phyloP scores from a whole-genome alignment of 2,329 filamentous ascomycete species.

The Aspergillus floridensis region DNA sequence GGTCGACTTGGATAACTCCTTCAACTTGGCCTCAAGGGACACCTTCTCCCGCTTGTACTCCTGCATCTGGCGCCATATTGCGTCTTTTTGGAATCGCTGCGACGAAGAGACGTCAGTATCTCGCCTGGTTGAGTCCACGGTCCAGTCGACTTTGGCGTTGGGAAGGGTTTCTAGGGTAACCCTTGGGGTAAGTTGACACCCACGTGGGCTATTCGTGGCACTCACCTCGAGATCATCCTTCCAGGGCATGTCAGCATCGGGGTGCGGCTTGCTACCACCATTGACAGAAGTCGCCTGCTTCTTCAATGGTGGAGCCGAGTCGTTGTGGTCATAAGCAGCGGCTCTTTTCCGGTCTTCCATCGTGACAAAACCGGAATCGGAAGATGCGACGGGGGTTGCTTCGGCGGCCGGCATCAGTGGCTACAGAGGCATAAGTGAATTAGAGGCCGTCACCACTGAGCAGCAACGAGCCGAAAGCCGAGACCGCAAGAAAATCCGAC shows the following conservation, averaged over 20 bases:
- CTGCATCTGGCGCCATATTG: slow-evolving; percentile 94
- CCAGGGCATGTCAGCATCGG: slow-evolving; percentile 67
- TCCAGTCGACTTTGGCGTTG: slow-evolving; percentile 7
- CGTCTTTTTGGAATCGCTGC: slow-evolving; percentile 90
- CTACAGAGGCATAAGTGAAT: slow-evolving; percentile 43
- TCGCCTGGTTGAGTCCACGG: slow-evolving; percentile 1
- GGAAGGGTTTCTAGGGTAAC: slow-evolving; percentile 3
- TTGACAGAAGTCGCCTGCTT: slow-evolving; percentile 77
- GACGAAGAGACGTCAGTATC: slow-evolving; percentile 26
- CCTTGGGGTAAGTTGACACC: slow-evolving; percentile 15
- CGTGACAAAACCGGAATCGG: slow-evolving; percentile 77
- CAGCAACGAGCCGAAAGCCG: slow-evolving; percentile 33
- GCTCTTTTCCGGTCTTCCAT: slow-evolving; percentile 99
- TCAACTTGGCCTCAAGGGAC: slow-evolving; percentile 75
- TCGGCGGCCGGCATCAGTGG: slow-evolving; percentile 87
- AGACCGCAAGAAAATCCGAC: slow-evolving; percentile 28
- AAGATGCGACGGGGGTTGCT: slow-evolving; percentile 68
- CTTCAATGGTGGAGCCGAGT: slow-evolving; percentile 85
- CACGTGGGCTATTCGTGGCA: slow-evolving; percentile 24
- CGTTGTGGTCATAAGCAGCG: slow-evolving; percentile 73
- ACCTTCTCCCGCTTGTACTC: slow-evolving; percentile 92
- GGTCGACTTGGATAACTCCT: slow-evolving; percentile 73
- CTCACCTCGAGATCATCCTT: slow-evolving; percentile 72
- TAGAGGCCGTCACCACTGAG: slow-evolving; percentile 34
- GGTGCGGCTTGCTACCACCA: slow-evolving; percentile 64